phyloP scores from a whole-genome alignment of 495 filamentous ascomycete species.

The Wilcoxina mikolae region DNA sequence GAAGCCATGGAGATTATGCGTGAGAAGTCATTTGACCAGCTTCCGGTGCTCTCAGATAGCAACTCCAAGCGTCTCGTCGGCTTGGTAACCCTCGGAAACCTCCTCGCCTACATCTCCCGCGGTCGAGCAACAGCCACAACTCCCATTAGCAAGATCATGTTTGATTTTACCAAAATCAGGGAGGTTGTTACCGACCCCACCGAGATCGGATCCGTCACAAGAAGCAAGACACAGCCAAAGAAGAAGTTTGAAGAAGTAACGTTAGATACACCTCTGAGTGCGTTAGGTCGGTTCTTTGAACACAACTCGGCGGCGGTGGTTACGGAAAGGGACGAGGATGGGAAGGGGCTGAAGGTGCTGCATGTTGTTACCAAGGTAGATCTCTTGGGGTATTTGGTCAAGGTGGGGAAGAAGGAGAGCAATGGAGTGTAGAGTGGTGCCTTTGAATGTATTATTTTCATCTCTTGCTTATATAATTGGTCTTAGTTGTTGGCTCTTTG shows the following conservation, averaged over 20 bases:
- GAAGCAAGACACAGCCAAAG: slow-evolving; percentile 29
- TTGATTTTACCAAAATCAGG: slow-evolving; percentile 70
- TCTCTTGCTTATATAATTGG: too few relatives aligned
- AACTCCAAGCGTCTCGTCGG: slow-evolving; percentile 61
- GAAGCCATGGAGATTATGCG: slow-evolving; percentile 93
- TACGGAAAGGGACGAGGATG: slow-evolving; percentile 50
- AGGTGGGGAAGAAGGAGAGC: slow-evolving; percentile 37
- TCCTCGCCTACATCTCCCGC: slow-evolving; percentile 75
- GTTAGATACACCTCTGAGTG: slow-evolving; percentile 66
- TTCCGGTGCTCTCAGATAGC: slow-evolving; percentile 65
- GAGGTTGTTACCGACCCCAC: slow-evolving; percentile 78
- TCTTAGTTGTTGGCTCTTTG: too few relatives aligned
- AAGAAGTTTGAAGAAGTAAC: slow-evolving; percentile 88
- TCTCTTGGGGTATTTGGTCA: slow-evolving; percentile 81
- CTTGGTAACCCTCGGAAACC: slow-evolving; percentile 81
- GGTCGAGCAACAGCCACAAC: slow-evolving; percentile 58
- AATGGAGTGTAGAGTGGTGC: too few relatives aligned
- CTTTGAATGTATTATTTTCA: too few relatives aligned
- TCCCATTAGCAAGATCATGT: slow-evolving; percentile 83
- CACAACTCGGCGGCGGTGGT: slow-evolving; percentile 95
- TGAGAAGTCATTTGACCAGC: slow-evolving; percentile 89
- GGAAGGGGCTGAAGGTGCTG: slow-evolving; percentile 52
- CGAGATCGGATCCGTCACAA: slow-evolving; percentile 37
- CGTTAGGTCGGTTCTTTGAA: slow-evolving; percentile 82
- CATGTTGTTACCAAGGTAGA: slow-evolving; percentile 96